These are phyloP conservation scores for Vitis vinifera DNA, from an alignment of 164 flowering plant genomes.

Conservation along the genomic window ASM3070453v1 NC_081810.1:5274501-5275000, in stretches of 20 bases:
- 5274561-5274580: too few relatives aligned
- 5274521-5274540: too few relatives aligned
- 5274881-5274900: conserved; percentile 20
- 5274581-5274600: too few relatives aligned
- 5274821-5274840: conserved; percentile 27
- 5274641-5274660: too few relatives aligned
- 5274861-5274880: conserved; percentile 32
- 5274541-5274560: too few relatives aligned
- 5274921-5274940: too few relatives aligned
- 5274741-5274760: neutral
- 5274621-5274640: too few relatives aligned
- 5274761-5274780: neutral
- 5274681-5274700: neutral
- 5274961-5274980: too few relatives aligned
- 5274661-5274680: neutral
- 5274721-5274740: neutral
- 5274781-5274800: conserved; percentile 13
- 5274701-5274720: neutral
- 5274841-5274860: conserved; percentile 23
- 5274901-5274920: too few relatives aligned
- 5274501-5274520: too few relatives aligned
- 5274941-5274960: too few relatives aligned
- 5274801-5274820: conserved; percentile 8
- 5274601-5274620: too few relatives aligned
- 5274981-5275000: conserved; percentile 29